These are phyloP conservation scores for Phanerodontia chrysosporium DNA, from an alignment of 768 basidiomycete species.

Conservation along the genomic window DNA sequence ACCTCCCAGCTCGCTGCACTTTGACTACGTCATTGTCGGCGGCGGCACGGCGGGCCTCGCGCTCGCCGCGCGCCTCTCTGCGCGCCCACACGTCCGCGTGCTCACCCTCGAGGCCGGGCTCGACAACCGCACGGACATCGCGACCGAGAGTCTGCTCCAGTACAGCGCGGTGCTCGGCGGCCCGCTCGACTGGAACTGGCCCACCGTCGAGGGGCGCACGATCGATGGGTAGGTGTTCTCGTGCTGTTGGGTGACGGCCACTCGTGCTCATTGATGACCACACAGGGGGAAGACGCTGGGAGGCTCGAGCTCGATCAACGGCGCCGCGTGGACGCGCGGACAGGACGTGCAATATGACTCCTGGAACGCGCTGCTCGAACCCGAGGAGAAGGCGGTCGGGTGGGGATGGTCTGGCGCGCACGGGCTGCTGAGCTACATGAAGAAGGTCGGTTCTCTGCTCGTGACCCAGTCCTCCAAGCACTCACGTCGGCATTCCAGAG, in stretches of 20 bases:
- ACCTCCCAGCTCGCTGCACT: constrained; percentile 1
- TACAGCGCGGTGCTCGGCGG: constrained; percentile 40
- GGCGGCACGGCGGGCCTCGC: constrained; percentile 44
- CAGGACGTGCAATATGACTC: constrained; percentile 42
- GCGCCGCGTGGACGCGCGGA: constrained; percentile 44
- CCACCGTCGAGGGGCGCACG: constrained; percentile 36
- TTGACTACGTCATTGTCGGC: constrained; percentile 34
- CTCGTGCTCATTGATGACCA: neutral
- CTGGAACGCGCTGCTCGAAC: constrained; percentile 32
- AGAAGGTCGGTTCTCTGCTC: constrained; percentile 16
- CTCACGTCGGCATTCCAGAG: neutral
- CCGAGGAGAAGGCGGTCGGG: constrained; percentile 18
- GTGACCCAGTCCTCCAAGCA: neutral
- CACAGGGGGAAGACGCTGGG: constrained; percentile 41
- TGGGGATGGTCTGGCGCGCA: constrained; percentile 27
- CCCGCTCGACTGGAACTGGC: constrained; percentile 44
- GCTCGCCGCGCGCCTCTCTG: constrained; percentile 41
- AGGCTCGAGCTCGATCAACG: constrained; percentile 42
- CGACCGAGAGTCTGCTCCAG: constrained; percentile 43
- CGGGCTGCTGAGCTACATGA: constrained; percentile 27
- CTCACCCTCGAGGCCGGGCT: constrained; percentile 50
- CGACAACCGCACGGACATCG: constrained; percentile 40
- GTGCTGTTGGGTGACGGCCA: neutral
- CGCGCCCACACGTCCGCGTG: constrained; percentile 38
- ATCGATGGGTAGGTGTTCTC: constrained; percentile 32